Conservation (phyloP, 805 yeast species). For the Yarrowia porcina region DNA sequence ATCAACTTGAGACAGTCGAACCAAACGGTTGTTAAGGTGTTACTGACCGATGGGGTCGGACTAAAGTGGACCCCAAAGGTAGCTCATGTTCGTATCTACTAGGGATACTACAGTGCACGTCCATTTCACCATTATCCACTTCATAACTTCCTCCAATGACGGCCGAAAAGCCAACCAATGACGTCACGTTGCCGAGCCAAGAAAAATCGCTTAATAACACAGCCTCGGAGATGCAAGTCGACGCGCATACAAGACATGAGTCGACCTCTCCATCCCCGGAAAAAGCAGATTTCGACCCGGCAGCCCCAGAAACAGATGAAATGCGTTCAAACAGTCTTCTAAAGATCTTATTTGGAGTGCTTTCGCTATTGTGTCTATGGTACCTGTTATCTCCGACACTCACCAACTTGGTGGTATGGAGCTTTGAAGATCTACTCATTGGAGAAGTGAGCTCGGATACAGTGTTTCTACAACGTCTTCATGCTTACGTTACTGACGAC, state of each 20-base stretch:
- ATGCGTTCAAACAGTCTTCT: neutral
- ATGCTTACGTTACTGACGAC: constrained; percentile 8
- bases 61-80: neutral
- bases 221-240: constrained; percentile 3
- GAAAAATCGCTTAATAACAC: neutral
- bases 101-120: no score
- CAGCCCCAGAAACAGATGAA: neutral
- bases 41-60: neutral
- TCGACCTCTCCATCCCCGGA: neutral
- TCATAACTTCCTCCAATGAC: neutral
- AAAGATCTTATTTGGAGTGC: neutral
- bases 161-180: neutral
- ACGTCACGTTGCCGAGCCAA: neutral
- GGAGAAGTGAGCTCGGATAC: constrained; percentile 9
- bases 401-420: neutral
- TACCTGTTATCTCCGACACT: neutral
- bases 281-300: neutral
- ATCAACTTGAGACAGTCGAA: neutral
- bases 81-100: no score
- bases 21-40: neutral
- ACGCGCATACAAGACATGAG: neutral
- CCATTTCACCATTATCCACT: neutral
- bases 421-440: neutral
- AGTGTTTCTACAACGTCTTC: neutral
- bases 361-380: neutral